A percentile compares a stretch with the other conserved stretches of the same genome.
Evolutionary conservation across 2,329 filamentous ascomycete species (phyloP).

Genomic region (Aspergillus transmontanensis): DNA sequence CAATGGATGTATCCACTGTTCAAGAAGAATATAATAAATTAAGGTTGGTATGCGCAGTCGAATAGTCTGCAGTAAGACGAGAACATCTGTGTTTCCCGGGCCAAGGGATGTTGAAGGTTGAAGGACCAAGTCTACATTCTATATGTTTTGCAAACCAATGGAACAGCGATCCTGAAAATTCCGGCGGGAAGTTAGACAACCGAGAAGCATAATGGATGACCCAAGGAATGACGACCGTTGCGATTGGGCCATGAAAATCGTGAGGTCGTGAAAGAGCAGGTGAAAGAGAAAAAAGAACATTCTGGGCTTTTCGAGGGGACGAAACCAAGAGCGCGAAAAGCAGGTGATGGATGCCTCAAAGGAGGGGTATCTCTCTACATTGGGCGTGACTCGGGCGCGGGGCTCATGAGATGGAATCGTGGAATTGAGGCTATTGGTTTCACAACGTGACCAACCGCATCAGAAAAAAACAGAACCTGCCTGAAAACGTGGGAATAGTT

Average conservation of each 20-base stretch:
- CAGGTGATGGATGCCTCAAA: conserved; percentile 3
- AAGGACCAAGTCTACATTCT: conserved; percentile 8
- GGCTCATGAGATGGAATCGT: conserved; percentile 9
- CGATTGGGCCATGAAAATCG: conserved; percentile 20
- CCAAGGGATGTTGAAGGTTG: conserved; percentile 11
- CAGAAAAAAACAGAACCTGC: conserved; percentile 6
- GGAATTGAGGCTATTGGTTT: conserved; percentile 11
- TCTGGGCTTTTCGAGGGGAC: conserved; percentile 18
- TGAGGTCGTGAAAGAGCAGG: conserved; percentile 10
- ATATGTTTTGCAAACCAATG: conserved; percentile 14
- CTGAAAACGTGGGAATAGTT: background rate
- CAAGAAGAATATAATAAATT: background rate
- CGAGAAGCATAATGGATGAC: conserved; percentile 14
- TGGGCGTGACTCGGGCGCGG: conserved; percentile 4
- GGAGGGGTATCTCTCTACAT: background rate
- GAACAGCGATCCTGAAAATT: conserved; percentile 16
- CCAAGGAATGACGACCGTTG: conserved; percentile 13
- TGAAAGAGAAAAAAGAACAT: conserved; percentile 17
- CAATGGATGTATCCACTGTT: background rate
- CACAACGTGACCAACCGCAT: conserved; percentile 3
- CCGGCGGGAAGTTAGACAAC: conserved; percentile 17
- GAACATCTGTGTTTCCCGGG: conserved; percentile 9
- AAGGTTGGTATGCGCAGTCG: background rate
- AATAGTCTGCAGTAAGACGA: background rate
- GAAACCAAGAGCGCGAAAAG: background rate